Evolutionary conservation across 2,329 filamentous ascomycete species (phyloP).

Genomic region (Acrodontium crateriforme): DNA sequence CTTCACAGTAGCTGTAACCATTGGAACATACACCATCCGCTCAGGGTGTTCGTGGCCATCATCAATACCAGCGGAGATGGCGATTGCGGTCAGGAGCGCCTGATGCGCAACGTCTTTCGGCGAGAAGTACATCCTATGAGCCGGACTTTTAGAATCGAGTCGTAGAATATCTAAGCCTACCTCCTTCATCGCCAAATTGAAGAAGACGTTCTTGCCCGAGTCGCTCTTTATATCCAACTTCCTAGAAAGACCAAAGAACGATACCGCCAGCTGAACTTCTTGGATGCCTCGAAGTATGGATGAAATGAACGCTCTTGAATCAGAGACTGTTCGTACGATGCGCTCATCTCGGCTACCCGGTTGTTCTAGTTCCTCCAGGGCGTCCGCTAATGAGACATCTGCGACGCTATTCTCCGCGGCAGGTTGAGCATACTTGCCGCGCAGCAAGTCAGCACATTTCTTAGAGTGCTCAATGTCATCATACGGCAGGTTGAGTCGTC

Average conservation of each 20-base stretch:
- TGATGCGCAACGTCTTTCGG: conserved; percentile 88
- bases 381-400: conserved; percentile 54
- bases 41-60: conserved; percentile 79
- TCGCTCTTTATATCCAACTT: conserved; percentile 56
- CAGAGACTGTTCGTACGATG: conserved; percentile 70
- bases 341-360: conserved; percentile 54
- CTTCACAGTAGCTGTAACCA: conserved; percentile 90
- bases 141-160: conserved; percentile 80
- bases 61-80: conserved; percentile 81
- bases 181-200: conserved; percentile 92
- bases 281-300: conserved; percentile 87
- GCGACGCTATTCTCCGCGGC: conserved; percentile 17
- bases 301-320: conserved; percentile 82
- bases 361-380: conserved; percentile 60
- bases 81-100: conserved; percentile 79
- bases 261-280: conserved; percentile 89
- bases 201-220: conserved; percentile 54
- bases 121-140: conserved; percentile 97
- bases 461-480: conserved; percentile 64
- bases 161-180: conserved; percentile 85
- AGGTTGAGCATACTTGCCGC: conserved; percentile 23
- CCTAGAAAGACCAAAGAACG: conserved; percentile 77
- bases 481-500: conserved; percentile 76
- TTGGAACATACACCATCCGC: conserved; percentile 81
- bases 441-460: conserved; percentile 38